Percentiles rank a stretch among this genome's conserved stretches.
Conservation (phyloP, 2,329 filamentous ascomycete genomes). For the Beauveria rudraprayagi region DNA sequence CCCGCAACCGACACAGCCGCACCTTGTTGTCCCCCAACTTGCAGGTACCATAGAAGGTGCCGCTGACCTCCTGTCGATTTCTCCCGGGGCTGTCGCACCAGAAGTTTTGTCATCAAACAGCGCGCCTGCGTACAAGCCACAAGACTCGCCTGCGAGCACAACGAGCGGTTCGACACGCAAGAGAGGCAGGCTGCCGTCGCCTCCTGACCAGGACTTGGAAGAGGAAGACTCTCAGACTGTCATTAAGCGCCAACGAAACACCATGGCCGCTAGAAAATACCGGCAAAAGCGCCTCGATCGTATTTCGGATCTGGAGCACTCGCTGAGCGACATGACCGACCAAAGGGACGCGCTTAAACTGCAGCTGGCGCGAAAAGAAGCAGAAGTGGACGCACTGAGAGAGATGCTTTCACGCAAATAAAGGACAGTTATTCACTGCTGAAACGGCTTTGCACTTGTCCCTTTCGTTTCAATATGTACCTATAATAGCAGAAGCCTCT, state of each 20-base stretch:
- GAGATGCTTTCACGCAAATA: constrained; percentile 34
- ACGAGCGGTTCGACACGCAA: background rate
- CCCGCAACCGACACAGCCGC: constrained; percentile 1
- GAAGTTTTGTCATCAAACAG: background rate
- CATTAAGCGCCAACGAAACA: constrained; percentile 59
- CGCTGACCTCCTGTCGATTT: background rate
- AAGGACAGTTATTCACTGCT: background rate
- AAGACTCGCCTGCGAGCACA: constrained; percentile 10
- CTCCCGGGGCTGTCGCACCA: background rate
- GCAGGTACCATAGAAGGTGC: background rate
- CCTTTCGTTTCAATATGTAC: background rate
- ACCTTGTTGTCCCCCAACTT: constrained; percentile 7
- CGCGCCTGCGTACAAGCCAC: background rate
- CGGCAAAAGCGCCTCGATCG: constrained; percentile 63
- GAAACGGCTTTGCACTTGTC: background rate
- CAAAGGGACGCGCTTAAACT: constrained; percentile 58
- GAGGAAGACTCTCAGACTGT: constrained; percentile 21
- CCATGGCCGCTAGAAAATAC: constrained; percentile 62
- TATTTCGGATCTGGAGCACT: constrained; percentile 51
- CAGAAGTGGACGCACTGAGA: constrained; percentile 54
- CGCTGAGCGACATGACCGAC: constrained; percentile 48
- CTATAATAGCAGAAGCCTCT: background rate
- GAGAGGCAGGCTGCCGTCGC: background rate
- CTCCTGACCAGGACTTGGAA: constrained; percentile 16
- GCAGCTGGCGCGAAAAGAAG: constrained; percentile 55